Percentiles rank a stretch among this genome's conserved stretches.
These are phyloP conservation scores for Colletotrichum sp. DNA, from an alignment of 2,329 filamentous ascomycete genomes.

Conservation along the genomic window DNA sequence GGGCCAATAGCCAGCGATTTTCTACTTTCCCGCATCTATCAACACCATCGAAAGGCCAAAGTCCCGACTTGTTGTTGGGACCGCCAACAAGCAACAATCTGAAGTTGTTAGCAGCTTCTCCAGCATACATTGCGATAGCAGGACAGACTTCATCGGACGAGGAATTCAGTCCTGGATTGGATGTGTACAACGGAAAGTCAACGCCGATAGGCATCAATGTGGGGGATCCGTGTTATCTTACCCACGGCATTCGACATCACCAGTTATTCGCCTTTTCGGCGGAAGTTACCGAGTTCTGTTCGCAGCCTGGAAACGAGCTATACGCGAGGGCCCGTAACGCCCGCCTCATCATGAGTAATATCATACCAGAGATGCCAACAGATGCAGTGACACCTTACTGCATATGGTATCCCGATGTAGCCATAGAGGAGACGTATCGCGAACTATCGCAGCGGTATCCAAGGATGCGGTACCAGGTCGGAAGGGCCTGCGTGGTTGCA, in stretches of 20 bases:
- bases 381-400: constrained; percentile 37
- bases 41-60: no score
- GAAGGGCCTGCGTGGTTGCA: constrained; percentile 41
- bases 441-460: constrained; percentile 35
- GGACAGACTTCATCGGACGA: no score
- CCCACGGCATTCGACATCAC: neutral
- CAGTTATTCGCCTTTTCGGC: neutral
- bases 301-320: fast-evolving
- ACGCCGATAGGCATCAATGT: no score
- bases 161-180: no score
- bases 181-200: no score
- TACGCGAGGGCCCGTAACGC: neutral
- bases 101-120: no score
- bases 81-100: no score
- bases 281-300: neutral
- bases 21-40: no score
- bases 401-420: constrained; percentile 44
- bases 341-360: constrained; percentile 33
- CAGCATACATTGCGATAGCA: no score
- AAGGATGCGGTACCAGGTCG: constrained; percentile 40
- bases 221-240: no score
- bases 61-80: no score
- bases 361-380: constrained; percentile 27
- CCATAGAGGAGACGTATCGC: constrained; percentile 40
- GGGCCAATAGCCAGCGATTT: no score